Conservation (phyloP, 1,139 yeast species). For the Debaryomycetaceae sp. region DNA sequence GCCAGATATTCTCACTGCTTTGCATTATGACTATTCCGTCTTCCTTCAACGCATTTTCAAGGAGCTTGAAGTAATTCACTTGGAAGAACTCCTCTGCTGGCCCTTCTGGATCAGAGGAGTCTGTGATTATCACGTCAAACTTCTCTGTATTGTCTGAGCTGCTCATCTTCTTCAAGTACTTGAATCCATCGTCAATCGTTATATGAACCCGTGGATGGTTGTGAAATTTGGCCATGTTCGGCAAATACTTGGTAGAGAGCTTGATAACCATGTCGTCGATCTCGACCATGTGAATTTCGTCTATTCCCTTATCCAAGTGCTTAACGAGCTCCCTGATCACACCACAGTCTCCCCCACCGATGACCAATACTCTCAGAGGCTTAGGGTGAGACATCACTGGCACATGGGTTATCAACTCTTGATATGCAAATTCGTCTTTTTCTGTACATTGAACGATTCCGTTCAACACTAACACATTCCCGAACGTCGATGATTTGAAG, state of each 20-base stretch:
- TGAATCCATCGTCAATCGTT: constrained; percentile 84
- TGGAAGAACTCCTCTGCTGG: constrained; percentile 96
- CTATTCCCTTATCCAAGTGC: constrained; percentile 56
- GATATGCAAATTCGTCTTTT: constrained; percentile 86
- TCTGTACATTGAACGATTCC: constrained; percentile 89
- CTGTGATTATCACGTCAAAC: constrained; percentile 89
- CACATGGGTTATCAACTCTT: constrained; percentile 81
- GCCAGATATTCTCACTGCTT: constrained; percentile 90
- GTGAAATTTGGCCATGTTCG: constrained; percentile 73
- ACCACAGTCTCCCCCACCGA: constrained; percentile 96
- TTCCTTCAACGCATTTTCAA: constrained; percentile 62
- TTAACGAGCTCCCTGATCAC: constrained; percentile 82
- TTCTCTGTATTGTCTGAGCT: constrained; percentile 21
- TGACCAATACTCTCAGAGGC: constrained; percentile 75
- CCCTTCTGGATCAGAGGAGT: constrained; percentile 96
- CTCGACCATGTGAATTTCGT: constrained; percentile 77
- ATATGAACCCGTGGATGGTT: constrained; percentile 70
- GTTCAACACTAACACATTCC: constrained; percentile 80
- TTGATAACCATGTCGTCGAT: constrained; percentile 85
- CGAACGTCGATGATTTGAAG: constrained; percentile 71
- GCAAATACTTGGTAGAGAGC: constrained; percentile 70
- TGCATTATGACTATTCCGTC: constrained; percentile 88
- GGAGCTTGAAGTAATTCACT: constrained; percentile 70
- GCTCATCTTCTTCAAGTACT: constrained; percentile 52
- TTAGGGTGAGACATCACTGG: constrained; percentile 72